Evolutionary conservation across 177 flowering plant genomes (phyloP).

Genomic region (Vitis hybrid): DNA sequence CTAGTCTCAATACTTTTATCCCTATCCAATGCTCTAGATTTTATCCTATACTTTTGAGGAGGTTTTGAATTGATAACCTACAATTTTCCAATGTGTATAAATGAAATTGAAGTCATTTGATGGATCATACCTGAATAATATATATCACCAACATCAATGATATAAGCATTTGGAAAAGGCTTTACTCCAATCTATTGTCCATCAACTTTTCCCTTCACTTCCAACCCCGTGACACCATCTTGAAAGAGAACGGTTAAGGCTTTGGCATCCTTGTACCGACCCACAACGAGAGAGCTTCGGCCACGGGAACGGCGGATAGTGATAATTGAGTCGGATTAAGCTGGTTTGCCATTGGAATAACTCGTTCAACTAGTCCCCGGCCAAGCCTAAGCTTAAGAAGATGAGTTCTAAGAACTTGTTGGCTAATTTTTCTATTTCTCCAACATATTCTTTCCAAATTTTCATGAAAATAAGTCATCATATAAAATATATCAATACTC

Average conservation of each 20-base stretch:
- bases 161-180: slow-evolving; percentile 51
- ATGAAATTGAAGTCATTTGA: neutral
- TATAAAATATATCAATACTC: neutral
- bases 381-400: slow-evolving; percentile 59
- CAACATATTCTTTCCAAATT: neutral
- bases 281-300: slow-evolving; percentile 72
- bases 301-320: slow-evolving; percentile 70
- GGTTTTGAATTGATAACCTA: too few species aligned
- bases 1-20: too few species aligned
- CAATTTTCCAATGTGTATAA: too few species aligned
- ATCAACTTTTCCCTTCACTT: slow-evolving; percentile 56
- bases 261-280: slow-evolving; percentile 65
- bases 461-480: slow-evolving; percentile 19
- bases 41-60: too few species aligned
- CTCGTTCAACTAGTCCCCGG: slow-evolving; percentile 33
- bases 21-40: too few species aligned
- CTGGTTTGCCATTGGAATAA: slow-evolving; percentile 56
- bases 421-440: too few species aligned
- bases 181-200: slow-evolving; percentile 63
- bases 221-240: slow-evolving; percentile 68
- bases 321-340: slow-evolving; percentile 48
- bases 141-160: slow-evolving; percentile 77
- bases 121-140: slow-evolving; percentile 54
- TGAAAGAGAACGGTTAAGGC: slow-evolving; percentile 65
- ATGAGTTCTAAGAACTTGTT: slow-evolving; percentile 38